A percentile compares a stretch with the other conserved stretches of the same genome.
These are phyloP conservation scores for Striga hermonthica DNA, from an alignment of 305 asterid genomes.

Conservation along the genomic window DNA sequence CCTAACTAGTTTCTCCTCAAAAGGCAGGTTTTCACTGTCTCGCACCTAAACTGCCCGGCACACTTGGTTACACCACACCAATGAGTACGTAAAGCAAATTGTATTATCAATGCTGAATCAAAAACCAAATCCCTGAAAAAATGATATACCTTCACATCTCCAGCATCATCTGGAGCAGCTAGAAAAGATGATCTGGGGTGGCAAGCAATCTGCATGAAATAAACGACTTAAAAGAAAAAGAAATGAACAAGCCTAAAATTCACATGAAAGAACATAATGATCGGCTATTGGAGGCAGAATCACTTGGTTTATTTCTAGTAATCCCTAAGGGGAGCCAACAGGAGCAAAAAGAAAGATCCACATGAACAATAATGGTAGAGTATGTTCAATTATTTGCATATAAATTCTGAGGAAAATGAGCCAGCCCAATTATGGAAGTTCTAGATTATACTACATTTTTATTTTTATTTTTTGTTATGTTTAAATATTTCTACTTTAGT, in stretches of 20 bases:
- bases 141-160: constrained; percentile 79
- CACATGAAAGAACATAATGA: background rate
- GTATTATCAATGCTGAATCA: background rate
- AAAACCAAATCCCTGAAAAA: constrained; percentile 14
- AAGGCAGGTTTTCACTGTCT: background rate
- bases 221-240: constrained; percentile 22
- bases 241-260: background rate
- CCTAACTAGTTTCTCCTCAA: background rate
- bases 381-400: background rate
- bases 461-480: background rate
- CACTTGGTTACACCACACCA: no score
- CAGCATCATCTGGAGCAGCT: constrained; percentile 92
- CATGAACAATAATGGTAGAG: background rate
- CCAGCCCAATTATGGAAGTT: background rate
- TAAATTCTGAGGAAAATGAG: background rate
- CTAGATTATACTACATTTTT: background rate
- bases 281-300: background rate
- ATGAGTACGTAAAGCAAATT: background rate
- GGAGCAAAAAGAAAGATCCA: background rate
- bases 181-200: constrained; percentile 75
- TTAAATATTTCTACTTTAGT: background rate
- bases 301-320: background rate
- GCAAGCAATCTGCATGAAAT: constrained; percentile 59
- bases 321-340: background rate
- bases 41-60: no score